Percentiles rank a stretch among this genome's conserved stretches.
Evolutionary conservation across 2,329 filamentous ascomycete species (phyloP).

Genomic region (Aureobasidium subglaciale): DNA sequence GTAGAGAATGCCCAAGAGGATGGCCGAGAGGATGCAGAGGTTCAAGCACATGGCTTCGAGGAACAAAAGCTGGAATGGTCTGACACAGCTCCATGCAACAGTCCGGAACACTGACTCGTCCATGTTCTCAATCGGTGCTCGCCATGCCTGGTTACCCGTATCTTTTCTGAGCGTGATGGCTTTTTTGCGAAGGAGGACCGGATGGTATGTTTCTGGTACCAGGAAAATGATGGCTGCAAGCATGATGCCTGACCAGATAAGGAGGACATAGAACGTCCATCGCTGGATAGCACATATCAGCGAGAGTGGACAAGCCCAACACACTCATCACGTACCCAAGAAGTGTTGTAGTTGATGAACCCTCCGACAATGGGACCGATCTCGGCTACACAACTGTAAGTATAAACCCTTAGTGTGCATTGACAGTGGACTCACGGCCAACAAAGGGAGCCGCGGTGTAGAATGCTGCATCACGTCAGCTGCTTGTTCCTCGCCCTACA

Average conservation of each 20-base stretch:
- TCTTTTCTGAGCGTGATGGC: conserved; percentile 62
- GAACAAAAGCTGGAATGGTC: conserved; percentile 69
- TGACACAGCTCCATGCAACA: conserved; percentile 46
- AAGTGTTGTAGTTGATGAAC: conserved; percentile 69
- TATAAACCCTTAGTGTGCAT: conserved; percentile 17
- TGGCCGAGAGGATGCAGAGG: conserved; percentile 73
- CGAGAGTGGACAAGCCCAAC: neutral
- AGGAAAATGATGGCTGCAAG: conserved; percentile 59
- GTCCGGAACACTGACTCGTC: conserved; percentile 57
- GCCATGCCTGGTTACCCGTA: conserved; percentile 71
- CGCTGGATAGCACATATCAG: neutral
- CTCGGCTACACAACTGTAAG: conserved; percentile 53
- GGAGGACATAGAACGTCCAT: conserved; percentile 66
- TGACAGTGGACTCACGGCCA: conserved; percentile 34
- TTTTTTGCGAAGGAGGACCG: conserved; percentile 64
- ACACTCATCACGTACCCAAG: conserved; percentile 42
- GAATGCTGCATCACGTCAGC: conserved; percentile 31
- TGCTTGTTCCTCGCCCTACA: neutral
- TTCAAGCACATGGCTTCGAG: conserved; percentile 80
- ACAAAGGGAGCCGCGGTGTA: conserved; percentile 50
- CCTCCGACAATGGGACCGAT: conserved; percentile 60
- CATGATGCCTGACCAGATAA: conserved; percentile 71
- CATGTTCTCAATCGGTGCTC: conserved; percentile 67
- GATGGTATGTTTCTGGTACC: conserved; percentile 81
- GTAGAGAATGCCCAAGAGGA: conserved; percentile 82